Percentiles rank a stretch among this genome's conserved stretches.
Evolutionary conservation across 1,284 basidiomycete species (phyloP).

Genomic region (Mycosarcoma maydis): DNA sequence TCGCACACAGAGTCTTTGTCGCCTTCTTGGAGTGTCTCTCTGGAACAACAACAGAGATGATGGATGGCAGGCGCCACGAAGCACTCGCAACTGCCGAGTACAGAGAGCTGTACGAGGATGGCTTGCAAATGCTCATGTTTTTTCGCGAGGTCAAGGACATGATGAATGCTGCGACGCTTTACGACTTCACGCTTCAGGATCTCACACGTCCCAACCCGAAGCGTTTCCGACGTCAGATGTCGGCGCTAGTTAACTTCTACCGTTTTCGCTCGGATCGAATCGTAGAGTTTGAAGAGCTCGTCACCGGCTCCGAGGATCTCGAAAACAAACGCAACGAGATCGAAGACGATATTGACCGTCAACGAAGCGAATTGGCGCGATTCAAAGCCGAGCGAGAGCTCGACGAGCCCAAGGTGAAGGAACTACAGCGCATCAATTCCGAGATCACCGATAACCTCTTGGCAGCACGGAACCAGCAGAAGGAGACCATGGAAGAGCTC

Average conservation of each 20-base stretch:
- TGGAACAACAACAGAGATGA: conserved; percentile 55
- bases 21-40: conserved; percentile 59
- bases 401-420: conserved; percentile 75
- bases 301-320: conserved; percentile 73
- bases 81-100: conserved; percentile 46
- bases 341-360: conserved; percentile 71
- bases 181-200: conserved; percentile 63
- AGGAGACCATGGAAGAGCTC: conserved; percentile 47
- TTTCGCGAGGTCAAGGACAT: conserved; percentile 62
- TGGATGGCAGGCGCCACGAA: conserved; percentile 48
- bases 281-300: conserved; percentile 72
- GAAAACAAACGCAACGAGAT: conserved; percentile 72
- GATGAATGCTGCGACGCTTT: conserved; percentile 60
- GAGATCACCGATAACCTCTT: conserved; percentile 80
- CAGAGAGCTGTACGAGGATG: conserved; percentile 54
- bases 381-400: conserved; percentile 68
- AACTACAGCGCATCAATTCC: conserved; percentile 78
- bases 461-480: conserved; percentile 48
- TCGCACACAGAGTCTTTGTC: conserved; percentile 54
- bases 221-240: conserved; percentile 63
- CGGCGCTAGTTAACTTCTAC: conserved; percentile 65
- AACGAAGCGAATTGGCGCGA: conserved; percentile 70
- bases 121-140: conserved; percentile 58
- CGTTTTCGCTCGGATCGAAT: conserved; percentile 65
- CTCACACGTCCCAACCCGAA: conserved; percentile 62